Conservation (phyloP, 768 basidiomycete species). For the Gloeophyllum trabeum region DNA sequence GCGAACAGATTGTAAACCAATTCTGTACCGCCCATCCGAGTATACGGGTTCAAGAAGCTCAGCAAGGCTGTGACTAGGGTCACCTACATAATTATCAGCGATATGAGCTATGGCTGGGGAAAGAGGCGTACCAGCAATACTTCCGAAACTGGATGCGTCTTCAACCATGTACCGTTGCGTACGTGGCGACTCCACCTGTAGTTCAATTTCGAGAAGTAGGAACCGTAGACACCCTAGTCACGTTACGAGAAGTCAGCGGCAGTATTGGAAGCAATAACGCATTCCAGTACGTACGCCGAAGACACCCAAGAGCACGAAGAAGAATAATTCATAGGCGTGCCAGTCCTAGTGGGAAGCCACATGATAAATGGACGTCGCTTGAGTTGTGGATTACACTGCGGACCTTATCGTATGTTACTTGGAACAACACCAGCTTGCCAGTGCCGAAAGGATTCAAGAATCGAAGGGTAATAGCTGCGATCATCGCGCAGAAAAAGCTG, state of each 20-base stretch:
- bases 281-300: slow-evolving; percentile 76
- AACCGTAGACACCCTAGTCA: slow-evolving; percentile 81
- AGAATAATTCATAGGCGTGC: slow-evolving; percentile 81
- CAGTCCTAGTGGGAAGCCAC: slow-evolving; percentile 54
- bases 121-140: slow-evolving; percentile 44
- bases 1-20: slow-evolving; percentile 87
- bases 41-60: slow-evolving; percentile 82
- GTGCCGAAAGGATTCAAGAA: slow-evolving; percentile 94
- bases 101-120: not conserved
- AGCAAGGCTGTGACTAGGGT: slow-evolving; percentile 67
- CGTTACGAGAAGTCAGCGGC: not conserved
- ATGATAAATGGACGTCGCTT: not conserved
- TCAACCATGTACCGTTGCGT: slow-evolving; percentile 74
- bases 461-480: slow-evolving; percentile 88
- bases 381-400: not conserved
- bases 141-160: slow-evolving; percentile 69
- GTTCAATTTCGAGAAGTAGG: slow-evolving; percentile 86
- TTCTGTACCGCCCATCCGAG: slow-evolving; percentile 92
- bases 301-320: slow-evolving; percentile 80
- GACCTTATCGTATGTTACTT: slow-evolving; percentile 83
- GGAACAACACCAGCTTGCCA: slow-evolving; percentile 87
- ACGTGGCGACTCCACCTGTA: slow-evolving; percentile 80
- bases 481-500: slow-evolving; percentile 97
- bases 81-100: slow-evolving; percentile 33
- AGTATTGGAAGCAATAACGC: not conserved